Evolutionary conservation across 164 flowering plant genomes (phyloP).

Genomic region (Platanus orientalis): DNA sequence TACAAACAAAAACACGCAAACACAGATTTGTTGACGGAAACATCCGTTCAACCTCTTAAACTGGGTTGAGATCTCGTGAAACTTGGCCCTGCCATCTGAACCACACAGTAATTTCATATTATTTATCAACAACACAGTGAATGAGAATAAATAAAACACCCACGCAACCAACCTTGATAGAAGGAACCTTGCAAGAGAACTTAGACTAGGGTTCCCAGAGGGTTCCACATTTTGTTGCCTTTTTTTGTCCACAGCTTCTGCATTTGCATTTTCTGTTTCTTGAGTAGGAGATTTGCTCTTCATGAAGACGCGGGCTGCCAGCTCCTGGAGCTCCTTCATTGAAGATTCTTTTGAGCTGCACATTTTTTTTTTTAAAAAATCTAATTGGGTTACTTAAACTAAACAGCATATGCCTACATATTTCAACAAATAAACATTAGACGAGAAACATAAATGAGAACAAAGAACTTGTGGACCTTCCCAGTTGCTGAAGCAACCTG

Average conservation of each 20-base stretch:
- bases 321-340: constrained; percentile 66
- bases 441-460: not conserved
- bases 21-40: constrained; percentile 1
- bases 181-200: constrained; percentile 84
- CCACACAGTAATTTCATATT: not conserved
- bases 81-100: constrained; percentile 92
- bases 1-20: constrained; percentile 23
- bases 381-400: constrained; percentile 3
- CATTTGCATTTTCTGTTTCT: constrained; percentile 29
- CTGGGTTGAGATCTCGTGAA: constrained; percentile 56
- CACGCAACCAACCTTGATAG: constrained; percentile 64
- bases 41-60: constrained; percentile 22
- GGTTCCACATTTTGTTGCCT: constrained; percentile 49
- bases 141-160: constrained; percentile 4
- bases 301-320: constrained; percentile 51
- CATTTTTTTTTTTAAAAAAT: not conserved
- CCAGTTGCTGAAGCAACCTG: constrained; percentile 67
- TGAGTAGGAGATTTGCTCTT: constrained; percentile 30
- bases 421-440: not conserved
- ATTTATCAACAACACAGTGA: not conserved
- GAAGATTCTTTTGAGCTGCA: constrained; percentile 82
- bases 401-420: not conserved
- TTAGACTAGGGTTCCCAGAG: constrained; percentile 55
- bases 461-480: constrained; percentile 47
- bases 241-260: constrained; percentile 41